Base-by-base conservation (phyloP, 1,284 basidiomycete genomes). In the Pseudozyma hubeiensis region DNA sequence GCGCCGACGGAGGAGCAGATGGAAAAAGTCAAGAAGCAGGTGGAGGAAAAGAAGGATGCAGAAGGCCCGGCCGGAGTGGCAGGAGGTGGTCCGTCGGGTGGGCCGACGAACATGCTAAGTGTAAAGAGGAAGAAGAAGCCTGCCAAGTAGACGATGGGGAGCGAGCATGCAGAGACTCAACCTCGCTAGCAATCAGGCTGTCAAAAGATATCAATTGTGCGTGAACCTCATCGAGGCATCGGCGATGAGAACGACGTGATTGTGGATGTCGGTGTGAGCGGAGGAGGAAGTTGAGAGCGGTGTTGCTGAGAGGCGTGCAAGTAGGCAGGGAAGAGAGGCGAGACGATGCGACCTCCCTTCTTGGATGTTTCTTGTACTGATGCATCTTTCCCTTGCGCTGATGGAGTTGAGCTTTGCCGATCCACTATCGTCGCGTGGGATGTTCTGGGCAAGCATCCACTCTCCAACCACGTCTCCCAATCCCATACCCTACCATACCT, bases 41-140 rank as follows among this genome's bases (percentile, higher is more conserved):
- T 50, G 8, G 29, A 61, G 8, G 6, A 47, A 19, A 2, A 14
- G 43, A 9, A 19, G n/a, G 13, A 37, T 4, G 41, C 63, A 24
- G 14, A 29, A 13, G 35, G 47, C 41, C 19, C 50, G 9, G 41
- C 8, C 14, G 35, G 35, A 37, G 35, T 40, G n/a, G 33, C 58
- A 19, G 51, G 29, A 19, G 17, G 30, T 13, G 16, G 13, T 14
- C 37, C 10, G 7, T 30, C 16, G 10, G 60, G 43, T 6, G 33
- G 29, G 1, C 7, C 45, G 14, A 54, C 50, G 2, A 76, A 58
- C 47, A 58, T 57, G 52, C 60, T 76, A 19, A 76, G 72, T 54
- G 72, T 75, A 31, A 75, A 75, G 39, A 37, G 72, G 7, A 75
- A 71, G 64, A 75, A 75, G 57, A 75, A 71, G 45, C 60, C 66